Evolutionary conservation across 371 early-diverging fungal species (phyloP).

Genomic region (Batkoa obscura): DNA sequence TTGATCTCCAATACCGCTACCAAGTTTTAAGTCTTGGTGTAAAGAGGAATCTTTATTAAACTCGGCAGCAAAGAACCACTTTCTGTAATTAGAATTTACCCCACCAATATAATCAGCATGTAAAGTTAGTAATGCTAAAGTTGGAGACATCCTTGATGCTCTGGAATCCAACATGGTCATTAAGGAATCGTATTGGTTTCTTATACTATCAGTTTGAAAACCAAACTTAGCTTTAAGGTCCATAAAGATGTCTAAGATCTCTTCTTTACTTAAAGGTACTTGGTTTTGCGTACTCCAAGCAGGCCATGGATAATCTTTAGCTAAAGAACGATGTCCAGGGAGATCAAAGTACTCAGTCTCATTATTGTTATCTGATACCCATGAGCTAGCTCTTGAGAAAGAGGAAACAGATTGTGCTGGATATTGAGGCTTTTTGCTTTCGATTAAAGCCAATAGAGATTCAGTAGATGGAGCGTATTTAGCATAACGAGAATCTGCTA

Average conservation of each 20-base stretch:
- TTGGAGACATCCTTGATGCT: constrained; percentile 54
- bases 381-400: constrained; percentile 4
- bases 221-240: constrained; percentile 47
- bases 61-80: constrained; percentile 72
- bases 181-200: constrained; percentile 54
- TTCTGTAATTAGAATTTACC: constrained; percentile 61
- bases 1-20: constrained; percentile 10
- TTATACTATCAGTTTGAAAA: constrained; percentile 60
- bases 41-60: constrained; percentile 37
- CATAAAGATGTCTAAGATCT: constrained; percentile 41
- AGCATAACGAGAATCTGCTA: constrained; percentile 40
- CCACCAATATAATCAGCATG: constrained; percentile 81
- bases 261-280: constrained; percentile 39
- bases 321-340: background rate
- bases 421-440: constrained; percentile 31
- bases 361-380: constrained; percentile 2
- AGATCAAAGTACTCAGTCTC: constrained; percentile 4
- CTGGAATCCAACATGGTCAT: constrained; percentile 72
- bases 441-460: constrained; percentile 46
- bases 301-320: constrained; percentile 30
- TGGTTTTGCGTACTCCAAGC: constrained; percentile 43
- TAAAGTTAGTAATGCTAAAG: constrained; percentile 49
- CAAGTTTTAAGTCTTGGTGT: constrained; percentile 14
- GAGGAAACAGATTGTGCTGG: constrained; percentile 1
- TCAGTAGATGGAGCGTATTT: constrained; percentile 54